Conservation (phyloP, 1,284 basidiomycete genomes). For the Leccinum cinnamomeum region DNA sequence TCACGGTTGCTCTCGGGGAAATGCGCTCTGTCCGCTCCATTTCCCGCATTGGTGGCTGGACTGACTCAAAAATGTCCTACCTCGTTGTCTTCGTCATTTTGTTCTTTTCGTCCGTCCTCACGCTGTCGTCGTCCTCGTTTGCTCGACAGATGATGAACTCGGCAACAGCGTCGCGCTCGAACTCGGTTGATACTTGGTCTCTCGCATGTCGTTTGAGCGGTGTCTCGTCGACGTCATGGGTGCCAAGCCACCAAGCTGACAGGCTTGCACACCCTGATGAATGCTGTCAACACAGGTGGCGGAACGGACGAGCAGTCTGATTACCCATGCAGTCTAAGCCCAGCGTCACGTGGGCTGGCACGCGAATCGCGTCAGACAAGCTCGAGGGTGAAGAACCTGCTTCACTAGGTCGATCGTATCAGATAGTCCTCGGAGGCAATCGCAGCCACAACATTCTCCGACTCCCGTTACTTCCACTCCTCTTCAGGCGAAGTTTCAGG, state of each 20-base stretch:
- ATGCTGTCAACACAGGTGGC: background rate
- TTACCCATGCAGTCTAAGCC: background rate
- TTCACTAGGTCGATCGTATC: background rate
- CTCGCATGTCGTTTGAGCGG: background rate
- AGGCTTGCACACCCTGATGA: background rate
- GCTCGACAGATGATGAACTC: background rate
- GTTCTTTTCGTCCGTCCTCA: too few relatives aligned
- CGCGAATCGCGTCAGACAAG: background rate
- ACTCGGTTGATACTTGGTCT: background rate
- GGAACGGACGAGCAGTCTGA: background rate
- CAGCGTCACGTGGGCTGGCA: background rate
- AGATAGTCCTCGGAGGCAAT: background rate
- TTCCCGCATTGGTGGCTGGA: slow-evolving; percentile 70
- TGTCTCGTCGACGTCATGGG: too few relatives aligned
- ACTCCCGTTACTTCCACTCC: slow-evolving; percentile 57
- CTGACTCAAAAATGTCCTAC: slow-evolving; percentile 41
- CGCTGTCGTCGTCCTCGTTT: background rate
- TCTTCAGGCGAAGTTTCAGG: slow-evolving; percentile 63
- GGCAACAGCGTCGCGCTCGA: background rate
- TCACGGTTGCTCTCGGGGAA: slow-evolving; percentile 42
- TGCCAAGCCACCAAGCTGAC: background rate
- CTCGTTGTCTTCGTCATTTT: too few relatives aligned
- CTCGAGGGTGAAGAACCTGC: too few relatives aligned
- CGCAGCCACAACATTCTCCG: slow-evolving; percentile 43
- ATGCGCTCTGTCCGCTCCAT: slow-evolving; percentile 72